Conservation (phyloP, 805 yeast species). For the Spathaspora sp. region DNA sequence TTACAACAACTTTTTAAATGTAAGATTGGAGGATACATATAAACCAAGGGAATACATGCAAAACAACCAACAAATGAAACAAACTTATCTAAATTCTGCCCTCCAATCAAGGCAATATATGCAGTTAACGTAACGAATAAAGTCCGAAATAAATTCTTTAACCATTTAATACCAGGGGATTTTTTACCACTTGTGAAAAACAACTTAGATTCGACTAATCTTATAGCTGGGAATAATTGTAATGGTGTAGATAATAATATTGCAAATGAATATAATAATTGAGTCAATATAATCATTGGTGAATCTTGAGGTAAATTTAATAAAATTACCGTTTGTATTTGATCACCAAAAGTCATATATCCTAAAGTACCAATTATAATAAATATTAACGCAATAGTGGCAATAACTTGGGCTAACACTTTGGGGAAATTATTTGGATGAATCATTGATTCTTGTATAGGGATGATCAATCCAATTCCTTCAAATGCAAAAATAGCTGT, state of each 20-base stretch:
- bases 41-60: conserved; percentile 82
- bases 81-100: conserved; percentile 65
- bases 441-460: conserved; percentile 78
- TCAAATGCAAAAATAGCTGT: conserved; percentile 87
- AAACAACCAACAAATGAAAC: conserved; percentile 81
- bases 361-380: conserved; percentile 65
- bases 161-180: conserved; percentile 55
- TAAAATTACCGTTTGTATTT: conserved; percentile 64
- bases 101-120: conserved; percentile 61
- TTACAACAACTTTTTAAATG: conserved; percentile 54
- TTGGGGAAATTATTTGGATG: conserved; percentile 70
- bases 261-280: conserved; percentile 69
- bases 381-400: conserved; percentile 60
- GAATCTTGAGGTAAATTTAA: conserved; percentile 69
- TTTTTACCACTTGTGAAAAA: conserved; percentile 59
- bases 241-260: conserved; percentile 77
- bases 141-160: conserved; percentile 57
- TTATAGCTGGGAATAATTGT: conserved; percentile 75
- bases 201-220: conserved; percentile 62
- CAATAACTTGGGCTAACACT: conserved; percentile 58
- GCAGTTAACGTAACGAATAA: conserved; percentile 53
- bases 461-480: conserved; percentile 79
- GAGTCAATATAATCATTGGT: conserved; percentile 59
- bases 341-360: conserved; percentile 63
- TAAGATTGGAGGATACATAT: conserved; percentile 79